Evolutionary conservation across 1,139 yeast genomes (phyloP).

Genomic region (Blastobotrys buckinghamii): DNA sequence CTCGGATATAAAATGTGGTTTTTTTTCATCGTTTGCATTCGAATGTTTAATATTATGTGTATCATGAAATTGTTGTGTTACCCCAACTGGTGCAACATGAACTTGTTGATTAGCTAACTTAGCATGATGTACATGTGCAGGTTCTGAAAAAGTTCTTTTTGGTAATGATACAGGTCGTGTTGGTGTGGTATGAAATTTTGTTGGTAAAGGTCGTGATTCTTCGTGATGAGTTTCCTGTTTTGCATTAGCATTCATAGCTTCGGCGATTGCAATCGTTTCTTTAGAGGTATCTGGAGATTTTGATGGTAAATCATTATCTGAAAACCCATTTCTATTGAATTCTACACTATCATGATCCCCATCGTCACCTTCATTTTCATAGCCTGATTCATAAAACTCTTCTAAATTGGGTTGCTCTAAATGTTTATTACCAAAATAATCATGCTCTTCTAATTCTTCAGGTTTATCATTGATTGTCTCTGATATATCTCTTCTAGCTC

Average conservation of each 20-base stretch:
- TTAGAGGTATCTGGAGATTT: background rate
- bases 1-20: conserved; percentile 7
- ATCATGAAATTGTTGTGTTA: background rate
- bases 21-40: too few relatives aligned
- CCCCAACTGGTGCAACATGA: background rate
- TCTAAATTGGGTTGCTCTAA: background rate
- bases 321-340: background rate
- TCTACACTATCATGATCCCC: background rate
- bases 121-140: background rate
- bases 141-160: background rate
- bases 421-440: background rate
- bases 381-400: background rate
- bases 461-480: background rate
- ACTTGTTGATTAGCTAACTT: background rate
- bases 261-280: background rate
- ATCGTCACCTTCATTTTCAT: background rate
- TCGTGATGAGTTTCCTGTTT: too few relatives aligned
- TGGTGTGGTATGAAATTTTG: background rate
- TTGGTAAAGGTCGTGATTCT: background rate
- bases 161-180: background rate
- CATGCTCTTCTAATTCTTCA: background rate
- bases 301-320: background rate
- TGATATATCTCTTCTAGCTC: background rate
- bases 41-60: background rate
- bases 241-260: background rate